phyloP scores from a whole-genome alignment of 257 asterid species.

The Plectranthus barbatus region DNA sequence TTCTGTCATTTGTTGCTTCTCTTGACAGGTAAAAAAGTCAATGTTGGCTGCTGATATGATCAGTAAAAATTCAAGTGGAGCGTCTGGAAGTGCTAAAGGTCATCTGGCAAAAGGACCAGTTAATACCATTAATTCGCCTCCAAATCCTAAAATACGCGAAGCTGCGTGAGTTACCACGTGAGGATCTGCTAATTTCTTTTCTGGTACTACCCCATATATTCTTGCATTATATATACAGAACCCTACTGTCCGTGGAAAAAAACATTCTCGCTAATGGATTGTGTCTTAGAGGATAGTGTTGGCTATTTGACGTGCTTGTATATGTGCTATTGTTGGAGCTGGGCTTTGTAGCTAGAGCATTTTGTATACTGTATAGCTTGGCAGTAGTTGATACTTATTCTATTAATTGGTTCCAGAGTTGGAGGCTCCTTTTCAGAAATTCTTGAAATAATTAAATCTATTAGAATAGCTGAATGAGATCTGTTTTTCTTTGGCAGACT shows the following conservation, averaged over 20 bases:
- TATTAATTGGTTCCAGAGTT: background rate
- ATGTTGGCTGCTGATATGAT: slow-evolving; percentile 27
- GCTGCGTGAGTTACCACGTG: slow-evolving; percentile 38
- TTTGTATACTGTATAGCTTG: background rate
- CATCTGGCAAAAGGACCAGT: slow-evolving; percentile 57
- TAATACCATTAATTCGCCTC: slow-evolving; percentile 56
- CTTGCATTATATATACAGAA: background rate
- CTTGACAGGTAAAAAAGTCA: slow-evolving; percentile 67
- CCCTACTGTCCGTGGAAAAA: background rate
- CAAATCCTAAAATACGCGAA: slow-evolving; percentile 53
- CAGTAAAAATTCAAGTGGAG: slow-evolving; percentile 46
- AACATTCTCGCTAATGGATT: background rate
- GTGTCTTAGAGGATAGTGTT: background rate
- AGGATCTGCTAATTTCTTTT: background rate
- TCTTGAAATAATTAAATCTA: too few species aligned
- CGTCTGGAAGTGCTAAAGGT: slow-evolving; percentile 52
- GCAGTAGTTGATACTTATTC: background rate
- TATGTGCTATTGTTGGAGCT: too few species aligned
- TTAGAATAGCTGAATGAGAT: too few species aligned
- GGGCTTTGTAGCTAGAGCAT: too few species aligned
- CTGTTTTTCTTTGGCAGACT: background rate
- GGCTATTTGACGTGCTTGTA: too few species aligned
- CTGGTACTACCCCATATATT: background rate
- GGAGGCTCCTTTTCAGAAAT: too few species aligned
- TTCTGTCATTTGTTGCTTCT: background rate